Conservation (phyloP, 441 rosid species). For the Syzygium syzygioides region DNA sequence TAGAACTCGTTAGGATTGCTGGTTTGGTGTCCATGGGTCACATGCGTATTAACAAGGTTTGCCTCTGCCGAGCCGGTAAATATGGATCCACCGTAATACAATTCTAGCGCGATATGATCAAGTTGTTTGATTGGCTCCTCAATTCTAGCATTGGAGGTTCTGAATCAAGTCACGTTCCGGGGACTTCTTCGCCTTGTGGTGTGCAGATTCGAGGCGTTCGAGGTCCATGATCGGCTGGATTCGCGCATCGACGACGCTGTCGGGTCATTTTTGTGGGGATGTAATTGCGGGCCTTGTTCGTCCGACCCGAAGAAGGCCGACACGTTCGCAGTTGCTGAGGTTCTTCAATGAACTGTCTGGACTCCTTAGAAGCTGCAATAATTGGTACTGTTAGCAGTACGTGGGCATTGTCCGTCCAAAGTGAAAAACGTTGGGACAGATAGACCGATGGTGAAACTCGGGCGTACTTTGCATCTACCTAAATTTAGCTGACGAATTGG, state of each 20-base stretch:
- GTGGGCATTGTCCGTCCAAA: neutral
- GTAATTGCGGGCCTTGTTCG: neutral
- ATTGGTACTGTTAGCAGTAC: neutral
- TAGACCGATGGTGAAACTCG: neutral
- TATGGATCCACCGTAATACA: rapidly evolving
- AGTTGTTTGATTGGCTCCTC: neutral
- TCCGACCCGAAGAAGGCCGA: neutral
- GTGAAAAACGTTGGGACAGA: neutral
- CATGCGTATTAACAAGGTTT: neutral
- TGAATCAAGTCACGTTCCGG: neutral
- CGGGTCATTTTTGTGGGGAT: neutral
- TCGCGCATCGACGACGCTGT: neutral
- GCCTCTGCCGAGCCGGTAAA: rapidly evolving
- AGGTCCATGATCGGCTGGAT: neutral
- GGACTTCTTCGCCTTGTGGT: neutral
- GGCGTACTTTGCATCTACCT: neutral
- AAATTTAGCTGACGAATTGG: neutral
- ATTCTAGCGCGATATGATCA: neutral
- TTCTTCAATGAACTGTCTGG: neutral
- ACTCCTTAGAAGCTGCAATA: neutral
- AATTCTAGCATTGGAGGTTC: neutral
- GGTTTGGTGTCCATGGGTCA: rapidly evolving
- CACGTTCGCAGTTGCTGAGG: neutral
- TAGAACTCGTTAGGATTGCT: rapidly evolving
- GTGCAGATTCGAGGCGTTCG: neutral